Percentiles rank a stretch among this genome's conserved stretches.
Evolutionary conservation across 31 red algal genomes (phyloP).

Genomic region (Bonnemaisonia californica): DNA sequence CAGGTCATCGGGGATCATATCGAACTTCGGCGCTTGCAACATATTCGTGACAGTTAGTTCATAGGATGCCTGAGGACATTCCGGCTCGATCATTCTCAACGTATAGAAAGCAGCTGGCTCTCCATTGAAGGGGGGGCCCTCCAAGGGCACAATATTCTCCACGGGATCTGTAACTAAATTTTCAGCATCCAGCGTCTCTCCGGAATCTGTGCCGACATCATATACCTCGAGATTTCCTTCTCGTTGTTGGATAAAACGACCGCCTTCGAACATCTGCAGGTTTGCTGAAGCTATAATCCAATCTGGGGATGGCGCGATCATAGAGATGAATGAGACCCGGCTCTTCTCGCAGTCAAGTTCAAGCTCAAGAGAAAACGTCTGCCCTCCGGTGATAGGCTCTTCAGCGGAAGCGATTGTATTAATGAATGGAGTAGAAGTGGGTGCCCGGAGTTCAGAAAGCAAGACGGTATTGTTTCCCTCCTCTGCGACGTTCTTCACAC

Average conservation of each 20-base stretch:
- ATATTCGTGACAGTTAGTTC: not conserved
- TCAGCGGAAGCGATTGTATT: not conserved
- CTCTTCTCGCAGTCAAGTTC: not conserved
- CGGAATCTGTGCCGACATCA: not conserved
- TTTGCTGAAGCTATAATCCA: not conserved
- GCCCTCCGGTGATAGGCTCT: not conserved
- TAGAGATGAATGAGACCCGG: not conserved
- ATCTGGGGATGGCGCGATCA: not conserved
- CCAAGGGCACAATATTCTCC: not conserved
- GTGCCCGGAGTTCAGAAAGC: not conserved
- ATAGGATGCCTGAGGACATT: not conserved
- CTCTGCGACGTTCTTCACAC: constrained; percentile 16
- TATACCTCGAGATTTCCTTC: not conserved
- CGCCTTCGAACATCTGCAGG: not conserved
- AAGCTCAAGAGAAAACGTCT: not conserved
- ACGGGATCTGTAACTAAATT: not conserved
- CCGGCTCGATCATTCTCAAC: not conserved
- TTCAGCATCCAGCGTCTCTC: not conserved
- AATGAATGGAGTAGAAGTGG: not conserved
- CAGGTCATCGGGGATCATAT: not conserved
- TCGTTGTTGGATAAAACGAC: not conserved
- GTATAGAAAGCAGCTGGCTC: not conserved
- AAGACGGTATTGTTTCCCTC: not conserved
- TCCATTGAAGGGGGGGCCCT: not conserved
- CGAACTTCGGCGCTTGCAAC: not conserved